Conservation (phyloP, 148 eudicot genomes). For the Amaranthus cruentus region DNA sequence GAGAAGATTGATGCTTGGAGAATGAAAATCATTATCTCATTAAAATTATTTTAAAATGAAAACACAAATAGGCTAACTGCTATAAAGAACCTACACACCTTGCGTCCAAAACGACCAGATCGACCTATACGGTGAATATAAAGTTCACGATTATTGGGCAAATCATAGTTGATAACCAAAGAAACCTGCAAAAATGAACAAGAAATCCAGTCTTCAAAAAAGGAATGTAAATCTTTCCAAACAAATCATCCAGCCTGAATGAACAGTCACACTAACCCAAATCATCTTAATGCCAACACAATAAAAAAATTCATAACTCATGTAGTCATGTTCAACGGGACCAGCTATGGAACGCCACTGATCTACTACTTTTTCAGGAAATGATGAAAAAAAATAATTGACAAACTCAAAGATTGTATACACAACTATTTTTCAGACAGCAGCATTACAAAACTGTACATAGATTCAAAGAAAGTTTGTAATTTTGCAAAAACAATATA, state of each 20-base stretch:
- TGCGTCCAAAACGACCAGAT: slow-evolving; percentile 95
- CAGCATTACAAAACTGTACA: background rate
- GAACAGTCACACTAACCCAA: background rate
- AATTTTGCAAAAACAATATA: too few relatives aligned
- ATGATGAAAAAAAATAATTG: background rate
- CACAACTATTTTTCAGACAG: too few relatives aligned
- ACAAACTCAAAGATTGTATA: background rate
- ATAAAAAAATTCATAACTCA: background rate
- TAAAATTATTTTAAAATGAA: background rate
- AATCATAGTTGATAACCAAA: slow-evolving; percentile 90
- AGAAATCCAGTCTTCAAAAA: background rate
- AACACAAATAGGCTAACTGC: background rate
- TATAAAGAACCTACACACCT: slow-evolving; percentile 37
- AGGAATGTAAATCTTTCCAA: background rate
- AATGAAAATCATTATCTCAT: background rate
- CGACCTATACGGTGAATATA: slow-evolving; percentile 97
- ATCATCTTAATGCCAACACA: background rate
- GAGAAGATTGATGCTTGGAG: background rate
- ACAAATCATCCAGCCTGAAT: background rate
- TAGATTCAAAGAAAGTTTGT: background rate
- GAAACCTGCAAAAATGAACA: slow-evolving; percentile 52
- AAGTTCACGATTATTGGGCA: slow-evolving; percentile 92
- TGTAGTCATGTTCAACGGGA: background rate
- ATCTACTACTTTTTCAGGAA: background rate
- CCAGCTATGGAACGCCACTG: background rate